Evolutionary conservation across 2,329 filamentous ascomycete genomes (phyloP).

Genomic region (Alternaria panax): DNA sequence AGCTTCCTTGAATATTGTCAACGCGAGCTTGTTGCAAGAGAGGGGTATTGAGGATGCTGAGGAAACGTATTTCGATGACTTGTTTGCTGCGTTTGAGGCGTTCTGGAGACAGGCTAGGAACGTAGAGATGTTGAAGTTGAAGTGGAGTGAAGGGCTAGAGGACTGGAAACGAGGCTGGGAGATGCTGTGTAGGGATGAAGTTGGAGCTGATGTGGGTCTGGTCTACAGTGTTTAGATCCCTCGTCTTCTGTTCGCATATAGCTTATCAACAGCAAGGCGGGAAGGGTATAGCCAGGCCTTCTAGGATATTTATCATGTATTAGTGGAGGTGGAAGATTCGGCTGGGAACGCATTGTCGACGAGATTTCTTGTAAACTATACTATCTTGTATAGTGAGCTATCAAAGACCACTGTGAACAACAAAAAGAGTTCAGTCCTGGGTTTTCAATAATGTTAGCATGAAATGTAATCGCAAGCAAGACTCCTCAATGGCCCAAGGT

Average conservation of each 20-base stretch:
- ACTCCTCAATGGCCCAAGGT: not conserved
- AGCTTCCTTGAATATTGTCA: conserved; percentile 16
- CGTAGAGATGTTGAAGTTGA: conserved; percentile 26
- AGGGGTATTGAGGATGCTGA: conserved; percentile 30
- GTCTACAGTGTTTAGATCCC: conserved; percentile 14
- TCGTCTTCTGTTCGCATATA: not conserved
- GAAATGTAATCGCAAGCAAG: not conserved
- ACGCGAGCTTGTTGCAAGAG: conserved; percentile 30
- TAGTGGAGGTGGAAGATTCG: not conserved
- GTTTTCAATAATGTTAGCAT: conserved; percentile 1
- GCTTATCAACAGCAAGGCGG: not conserved
- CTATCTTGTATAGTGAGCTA: not conserved
- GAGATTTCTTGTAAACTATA: not conserved
- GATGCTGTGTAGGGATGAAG: conserved; percentile 29
- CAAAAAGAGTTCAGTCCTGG: not conserved
- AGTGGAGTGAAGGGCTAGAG: conserved; percentile 32
- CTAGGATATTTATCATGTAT: not conserved
- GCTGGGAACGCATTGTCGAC: not conserved
- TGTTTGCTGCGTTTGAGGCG: conserved; percentile 3
- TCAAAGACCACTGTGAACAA: not conserved
- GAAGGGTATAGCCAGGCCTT: not conserved
- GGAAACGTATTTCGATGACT: conserved; percentile 26
- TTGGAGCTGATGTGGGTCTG: conserved; percentile 26
- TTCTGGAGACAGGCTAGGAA: not conserved
- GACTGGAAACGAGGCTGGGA: conserved; percentile 36